Conservation (phyloP, 305 asterid genomes). For the Fraxinus floribunda region DNA sequence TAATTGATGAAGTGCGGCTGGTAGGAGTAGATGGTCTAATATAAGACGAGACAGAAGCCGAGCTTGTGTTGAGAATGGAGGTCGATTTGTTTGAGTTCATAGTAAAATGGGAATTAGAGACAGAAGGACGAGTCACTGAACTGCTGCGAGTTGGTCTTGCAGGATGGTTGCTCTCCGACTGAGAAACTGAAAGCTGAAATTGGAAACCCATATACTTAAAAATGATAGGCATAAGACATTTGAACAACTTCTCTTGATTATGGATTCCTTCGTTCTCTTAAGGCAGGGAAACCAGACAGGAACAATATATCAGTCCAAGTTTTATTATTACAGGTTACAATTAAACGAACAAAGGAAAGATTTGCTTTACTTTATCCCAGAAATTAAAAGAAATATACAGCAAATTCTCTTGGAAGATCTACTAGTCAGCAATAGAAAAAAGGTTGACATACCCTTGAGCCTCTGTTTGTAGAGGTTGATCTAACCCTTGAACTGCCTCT, state of each 20-base stretch:
- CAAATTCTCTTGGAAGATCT: slow-evolving; percentile 10
- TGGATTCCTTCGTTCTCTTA: neutral
- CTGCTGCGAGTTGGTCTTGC: slow-evolving; percentile 73
- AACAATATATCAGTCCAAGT: slow-evolving; percentile 2
- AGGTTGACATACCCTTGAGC: slow-evolving; percentile 74
- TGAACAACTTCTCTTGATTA: neutral
- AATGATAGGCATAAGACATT: neutral
- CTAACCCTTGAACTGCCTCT: slow-evolving; percentile 65
- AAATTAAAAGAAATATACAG: slow-evolving; percentile 15
- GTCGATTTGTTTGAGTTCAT: slow-evolving; percentile 67
- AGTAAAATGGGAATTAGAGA: slow-evolving; percentile 67
- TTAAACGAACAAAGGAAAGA: neutral
- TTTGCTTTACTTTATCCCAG: neutral
- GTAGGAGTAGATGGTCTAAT: slow-evolving; percentile 89
- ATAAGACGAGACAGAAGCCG: slow-evolving; percentile 93
- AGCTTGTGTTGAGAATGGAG: slow-evolving; percentile 83
- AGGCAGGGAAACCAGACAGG: slow-evolving; percentile 11
- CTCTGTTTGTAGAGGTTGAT: slow-evolving; percentile 70
- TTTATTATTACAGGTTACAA: slow-evolving; percentile 3
- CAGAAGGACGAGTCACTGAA: slow-evolving; percentile 82
- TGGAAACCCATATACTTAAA: neutral
- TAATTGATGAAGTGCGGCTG: slow-evolving; percentile 62
- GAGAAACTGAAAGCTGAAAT: slow-evolving; percentile 87
- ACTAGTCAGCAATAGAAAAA: slow-evolving; percentile 12
- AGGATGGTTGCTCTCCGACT: slow-evolving; percentile 74